Evolutionary conservation across 1,284 basidiomycete species (phyloP).

Genomic region (Puccinia hordei): DNA sequence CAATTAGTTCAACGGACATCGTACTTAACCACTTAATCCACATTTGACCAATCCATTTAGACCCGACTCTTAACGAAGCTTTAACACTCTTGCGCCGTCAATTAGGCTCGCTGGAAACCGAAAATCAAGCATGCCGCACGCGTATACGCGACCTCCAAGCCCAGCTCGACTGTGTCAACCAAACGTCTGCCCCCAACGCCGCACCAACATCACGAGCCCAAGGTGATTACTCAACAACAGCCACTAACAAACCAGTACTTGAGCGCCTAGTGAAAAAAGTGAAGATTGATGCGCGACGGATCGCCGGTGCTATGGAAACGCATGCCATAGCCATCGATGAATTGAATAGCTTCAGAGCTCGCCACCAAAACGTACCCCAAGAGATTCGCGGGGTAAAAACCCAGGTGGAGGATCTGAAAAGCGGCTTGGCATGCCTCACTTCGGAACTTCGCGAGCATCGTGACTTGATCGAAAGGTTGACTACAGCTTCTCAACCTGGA

Average conservation of each 20-base stretch:
- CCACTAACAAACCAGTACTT: background rate
- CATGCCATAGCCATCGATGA: constrained; percentile 48
- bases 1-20: background rate
- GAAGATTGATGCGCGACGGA: constrained; percentile 13
- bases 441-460: constrained; percentile 41
- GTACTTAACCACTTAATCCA: background rate
- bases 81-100: constrained; percentile 18
- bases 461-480: constrained; percentile 29
- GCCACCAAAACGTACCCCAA: constrained; percentile 19
- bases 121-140: constrained; percentile 29
- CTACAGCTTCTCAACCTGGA: background rate
- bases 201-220: background rate
- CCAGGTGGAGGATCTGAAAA: constrained; percentile 37
- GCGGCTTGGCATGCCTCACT: constrained; percentile 39
- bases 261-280: constrained; percentile 43
- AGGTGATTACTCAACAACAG: background rate
- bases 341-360: constrained; percentile 28
- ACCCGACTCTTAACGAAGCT: constrained; percentile 44
- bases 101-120: constrained; percentile 33
- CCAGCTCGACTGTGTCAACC: constrained; percentile 23
- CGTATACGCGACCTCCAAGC: constrained; percentile 39
- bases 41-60: background rate
- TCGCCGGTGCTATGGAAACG: constrained; percentile 35
- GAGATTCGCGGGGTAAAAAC: constrained; percentile 32
- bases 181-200: background rate